These are phyloP conservation scores for Amphirosellinia nigrospora DNA, from an alignment of 495 filamentous ascomycete genomes.

Conservation along the genomic window DNA sequence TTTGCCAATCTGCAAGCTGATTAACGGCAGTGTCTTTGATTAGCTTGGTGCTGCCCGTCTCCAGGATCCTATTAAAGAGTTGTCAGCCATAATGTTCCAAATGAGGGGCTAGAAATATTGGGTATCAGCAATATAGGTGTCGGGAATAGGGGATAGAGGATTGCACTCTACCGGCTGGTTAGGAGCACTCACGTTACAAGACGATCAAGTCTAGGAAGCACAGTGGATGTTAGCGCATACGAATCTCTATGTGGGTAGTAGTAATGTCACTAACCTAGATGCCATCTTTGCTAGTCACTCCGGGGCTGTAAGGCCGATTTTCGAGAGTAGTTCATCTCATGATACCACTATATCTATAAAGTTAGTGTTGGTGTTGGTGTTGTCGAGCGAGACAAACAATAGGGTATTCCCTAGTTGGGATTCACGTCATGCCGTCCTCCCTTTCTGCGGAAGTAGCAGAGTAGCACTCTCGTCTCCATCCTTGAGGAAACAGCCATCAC, in stretches of 20 bases:
- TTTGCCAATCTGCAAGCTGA: constrained; percentile 96
- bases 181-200: constrained; percentile 82
- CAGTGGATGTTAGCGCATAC: constrained; percentile 27
- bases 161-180: not conserved
- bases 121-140: not conserved
- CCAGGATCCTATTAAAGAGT: constrained; percentile 73
- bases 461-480: not conserved
- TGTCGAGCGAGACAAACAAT: not conserved
- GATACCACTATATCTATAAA: constrained; percentile 26
- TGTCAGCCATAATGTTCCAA: constrained; percentile 34
- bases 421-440: not conserved
- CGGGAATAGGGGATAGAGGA: not conserved
- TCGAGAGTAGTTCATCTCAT: constrained; percentile 38
- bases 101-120: not conserved
- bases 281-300: constrained; percentile 54
- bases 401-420: not conserved
- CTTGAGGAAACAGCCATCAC: not conserved
- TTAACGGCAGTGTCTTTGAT: constrained; percentile 96
- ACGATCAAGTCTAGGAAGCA: constrained; percentile 73
- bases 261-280: constrained; percentile 53
- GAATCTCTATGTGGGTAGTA: constrained; percentile 14
- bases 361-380: not conserved
- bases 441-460: not conserved
- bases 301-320: constrained; percentile 39
- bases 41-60: constrained; percentile 91